Percentiles rank a stretch among this genome's conserved stretches.
Evolutionary conservation across 805 yeast genomes (phyloP).

Genomic region (Saccharomycopsis olivae): DNA sequence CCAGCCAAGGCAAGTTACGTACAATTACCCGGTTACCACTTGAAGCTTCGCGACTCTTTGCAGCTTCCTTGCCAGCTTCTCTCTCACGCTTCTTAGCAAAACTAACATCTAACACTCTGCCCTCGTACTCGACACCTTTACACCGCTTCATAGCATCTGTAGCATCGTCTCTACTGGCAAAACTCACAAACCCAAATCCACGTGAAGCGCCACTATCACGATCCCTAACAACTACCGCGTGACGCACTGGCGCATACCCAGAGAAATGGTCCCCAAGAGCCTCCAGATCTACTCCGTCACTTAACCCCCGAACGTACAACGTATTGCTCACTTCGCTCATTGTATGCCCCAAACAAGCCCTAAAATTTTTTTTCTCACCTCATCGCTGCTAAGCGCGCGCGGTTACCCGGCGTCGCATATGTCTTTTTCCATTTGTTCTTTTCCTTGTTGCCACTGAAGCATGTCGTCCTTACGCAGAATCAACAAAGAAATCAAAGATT

Average conservation of each 20-base stretch:
- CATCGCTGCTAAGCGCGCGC: too few relatives aligned
- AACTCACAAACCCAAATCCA: conserved; percentile 95
- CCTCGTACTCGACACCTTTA: conserved; percentile 55
- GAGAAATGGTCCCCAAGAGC: conserved; percentile 83
- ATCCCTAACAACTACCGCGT: conserved; percentile 85
- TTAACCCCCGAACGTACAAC: not conserved
- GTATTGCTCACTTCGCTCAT: not conserved
- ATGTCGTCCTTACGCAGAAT: conserved; percentile 74
- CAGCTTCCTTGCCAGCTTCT: conserved; percentile 14
- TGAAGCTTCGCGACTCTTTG: too few relatives aligned
- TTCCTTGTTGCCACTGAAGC: too few relatives aligned
- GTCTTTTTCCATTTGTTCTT: too few relatives aligned
- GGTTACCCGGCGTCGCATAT: too few relatives aligned
- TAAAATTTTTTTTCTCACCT: too few relatives aligned
- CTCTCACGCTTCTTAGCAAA: conserved; percentile 90
- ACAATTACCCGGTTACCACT: too few relatives aligned
- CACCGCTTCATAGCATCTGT: conserved; percentile 56
- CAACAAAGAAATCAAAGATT: conserved; percentile 88
- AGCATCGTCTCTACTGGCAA: conserved; percentile 78
- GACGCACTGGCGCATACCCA: conserved; percentile 88
- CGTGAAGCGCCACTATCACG: conserved; percentile 55
- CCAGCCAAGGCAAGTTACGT: conserved; percentile 94
- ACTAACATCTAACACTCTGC: conserved; percentile 63
- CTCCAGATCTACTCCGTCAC: conserved; percentile 26
- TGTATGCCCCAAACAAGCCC: too few relatives aligned